Percentiles rank a stretch among this genome's conserved stretches.
Evolutionary conservation across 805 yeast genomes (phyloP).

Genomic region (Candida dajiaensis): DNA sequence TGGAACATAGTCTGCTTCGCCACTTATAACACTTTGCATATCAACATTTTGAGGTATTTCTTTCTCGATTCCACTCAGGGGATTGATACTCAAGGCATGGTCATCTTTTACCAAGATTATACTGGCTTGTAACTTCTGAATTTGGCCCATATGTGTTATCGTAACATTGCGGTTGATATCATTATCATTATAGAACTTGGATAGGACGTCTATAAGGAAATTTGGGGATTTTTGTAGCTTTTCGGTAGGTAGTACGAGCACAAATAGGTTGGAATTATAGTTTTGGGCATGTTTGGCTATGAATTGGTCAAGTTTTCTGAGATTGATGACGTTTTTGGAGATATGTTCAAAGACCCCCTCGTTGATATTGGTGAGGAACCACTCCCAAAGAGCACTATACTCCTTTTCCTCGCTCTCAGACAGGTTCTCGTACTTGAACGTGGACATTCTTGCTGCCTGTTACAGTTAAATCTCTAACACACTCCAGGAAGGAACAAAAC

Average conservation of each 20-base stretch:
- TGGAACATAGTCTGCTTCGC: conserved; percentile 14
- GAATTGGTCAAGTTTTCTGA: conserved; percentile 24
- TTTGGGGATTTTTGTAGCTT: conserved; percentile 2
- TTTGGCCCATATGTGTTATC: conserved; percentile 6
- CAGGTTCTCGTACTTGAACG: conserved; percentile 16
- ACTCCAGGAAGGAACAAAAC: background rate
- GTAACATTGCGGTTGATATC: conserved; percentile 1
- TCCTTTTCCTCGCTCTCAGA: conserved; percentile 27
- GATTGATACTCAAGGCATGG: background rate
- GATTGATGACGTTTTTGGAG: conserved; percentile 23
- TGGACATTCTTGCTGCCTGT: conserved; percentile 5
- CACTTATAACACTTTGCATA: conserved; percentile 9
- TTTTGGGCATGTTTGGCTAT: conserved; percentile 6
- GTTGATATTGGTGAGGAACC: conserved; percentile 31
- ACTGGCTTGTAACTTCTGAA: conserved; percentile 4
- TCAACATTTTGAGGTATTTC: conserved; percentile 5
- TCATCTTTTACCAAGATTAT: conserved; percentile 4
- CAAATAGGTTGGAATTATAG: background rate
- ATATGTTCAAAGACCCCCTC: conserved; percentile 31
- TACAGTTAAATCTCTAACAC: no score
- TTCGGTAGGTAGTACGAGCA: conserved; percentile 4
- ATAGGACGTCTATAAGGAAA: conserved; percentile 2
- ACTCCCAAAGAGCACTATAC: conserved; percentile 30
- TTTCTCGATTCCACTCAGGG: background rate
- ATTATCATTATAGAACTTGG: conserved; percentile 2